phyloP scores from a whole-genome alignment of 352 stramenopile species.

The Pythium dissotocum region DNA sequence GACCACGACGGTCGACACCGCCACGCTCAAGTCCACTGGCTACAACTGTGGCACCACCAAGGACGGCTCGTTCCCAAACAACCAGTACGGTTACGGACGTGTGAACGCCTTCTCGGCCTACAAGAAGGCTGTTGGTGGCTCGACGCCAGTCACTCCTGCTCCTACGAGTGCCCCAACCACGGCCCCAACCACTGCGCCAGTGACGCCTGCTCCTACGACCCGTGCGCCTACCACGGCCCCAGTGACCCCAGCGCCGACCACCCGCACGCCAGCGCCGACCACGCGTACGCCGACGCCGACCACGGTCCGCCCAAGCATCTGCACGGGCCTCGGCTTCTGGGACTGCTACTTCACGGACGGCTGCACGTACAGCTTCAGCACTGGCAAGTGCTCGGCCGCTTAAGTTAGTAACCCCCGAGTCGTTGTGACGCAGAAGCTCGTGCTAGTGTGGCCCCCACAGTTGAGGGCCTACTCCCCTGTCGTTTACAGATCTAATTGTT shows the following conservation, averaged over 20 bases:
- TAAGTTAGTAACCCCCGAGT: not conserved
- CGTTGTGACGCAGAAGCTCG: not conserved
- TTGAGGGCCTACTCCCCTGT: not conserved
- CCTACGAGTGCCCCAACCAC: not conserved
- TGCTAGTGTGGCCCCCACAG: not conserved
- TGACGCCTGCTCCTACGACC: not conserved
- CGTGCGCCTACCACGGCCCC: not conserved
- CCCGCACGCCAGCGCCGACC: not conserved
- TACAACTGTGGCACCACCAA: conserved; percentile 22
- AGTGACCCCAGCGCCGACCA: not conserved
- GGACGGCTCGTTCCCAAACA: conserved; percentile 30
- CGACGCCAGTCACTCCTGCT: not conserved
- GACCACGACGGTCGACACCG: not conserved
- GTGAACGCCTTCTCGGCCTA: conserved; percentile 17
- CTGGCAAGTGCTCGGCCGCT: not conserved
- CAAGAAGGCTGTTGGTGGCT: not conserved
- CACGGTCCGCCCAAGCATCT: not conserved
- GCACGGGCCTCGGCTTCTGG: not conserved
- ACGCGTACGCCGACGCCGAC: not conserved
- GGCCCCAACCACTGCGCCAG: not conserved
- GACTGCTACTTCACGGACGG: not conserved
- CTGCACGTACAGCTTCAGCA: not conserved
- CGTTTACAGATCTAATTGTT: not conserved
- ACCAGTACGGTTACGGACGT: conserved; percentile 33
- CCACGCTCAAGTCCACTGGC: not conserved